phyloP scores from a whole-genome alignment of 2,329 filamentous ascomycete genomes.

The Escovopsis sp. region DNA sequence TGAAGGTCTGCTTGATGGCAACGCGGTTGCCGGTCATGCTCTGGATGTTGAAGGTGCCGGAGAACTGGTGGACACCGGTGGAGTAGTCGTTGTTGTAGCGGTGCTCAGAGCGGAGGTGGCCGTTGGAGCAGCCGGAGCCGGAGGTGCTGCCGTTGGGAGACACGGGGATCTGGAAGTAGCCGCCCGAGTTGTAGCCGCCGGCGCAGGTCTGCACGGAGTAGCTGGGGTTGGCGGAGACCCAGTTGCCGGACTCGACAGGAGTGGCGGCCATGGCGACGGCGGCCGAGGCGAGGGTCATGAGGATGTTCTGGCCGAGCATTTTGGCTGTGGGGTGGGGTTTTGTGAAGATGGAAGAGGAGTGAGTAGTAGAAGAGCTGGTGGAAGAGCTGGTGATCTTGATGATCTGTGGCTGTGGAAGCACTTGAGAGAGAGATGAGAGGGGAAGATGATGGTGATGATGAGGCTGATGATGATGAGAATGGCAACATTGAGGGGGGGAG shows the following conservation, averaged over 20 bases:
- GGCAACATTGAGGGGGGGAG: too few relatives aligned
- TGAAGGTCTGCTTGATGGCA: conserved; percentile 13
- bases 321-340: not conserved
- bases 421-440: too few relatives aligned
- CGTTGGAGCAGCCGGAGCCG: conserved; percentile 11
- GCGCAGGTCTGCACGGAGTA: conserved; percentile 7
- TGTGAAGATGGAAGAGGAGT: too few relatives aligned
- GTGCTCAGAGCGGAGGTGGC: conserved; percentile 11
- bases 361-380: too few relatives aligned
- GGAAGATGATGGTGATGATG: too few relatives aligned
- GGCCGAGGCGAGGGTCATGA: conserved; percentile 6
- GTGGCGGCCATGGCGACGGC: conserved; percentile 6
- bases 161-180: conserved; percentile 8
- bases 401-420: too few relatives aligned
- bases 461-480: too few relatives aligned
- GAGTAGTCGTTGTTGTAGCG: conserved; percentile 10
- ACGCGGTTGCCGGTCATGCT: conserved; percentile 10
- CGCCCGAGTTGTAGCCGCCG: conserved; percentile 8
- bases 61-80: conserved; percentile 10
- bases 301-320: conserved; percentile 4
- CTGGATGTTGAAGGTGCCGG: conserved; percentile 12
- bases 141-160: conserved; percentile 8
- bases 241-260: conserved; percentile 8
- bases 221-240: conserved; percentile 3
- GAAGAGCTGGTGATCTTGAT: too few relatives aligned